These are phyloP conservation scores for Glycyrrhiza uralensis DNA, from an alignment of 306 rosid species.

Conservation along the genomic window DNA sequence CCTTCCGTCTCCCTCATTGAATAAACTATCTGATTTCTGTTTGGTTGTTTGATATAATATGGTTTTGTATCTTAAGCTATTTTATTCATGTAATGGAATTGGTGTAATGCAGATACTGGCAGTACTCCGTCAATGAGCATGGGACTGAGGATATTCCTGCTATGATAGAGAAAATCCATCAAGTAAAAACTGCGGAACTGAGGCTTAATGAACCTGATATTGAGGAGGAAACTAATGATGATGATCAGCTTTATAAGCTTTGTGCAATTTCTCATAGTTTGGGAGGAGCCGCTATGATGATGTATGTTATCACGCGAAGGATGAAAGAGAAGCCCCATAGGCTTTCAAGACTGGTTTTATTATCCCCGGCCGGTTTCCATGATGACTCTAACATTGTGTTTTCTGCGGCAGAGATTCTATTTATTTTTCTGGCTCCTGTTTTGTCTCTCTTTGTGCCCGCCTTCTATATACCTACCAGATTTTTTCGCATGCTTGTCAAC, in stretches of 20 bases:
- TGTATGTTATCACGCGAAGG: slow-evolving; percentile 63
- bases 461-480: slow-evolving; percentile 85
- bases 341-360: slow-evolving; percentile 72
- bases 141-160: slow-evolving; percentile 94
- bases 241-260: slow-evolving; percentile 74
- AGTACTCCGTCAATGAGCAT: slow-evolving; percentile 86
- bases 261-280: slow-evolving; percentile 83
- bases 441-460: slow-evolving; percentile 67
- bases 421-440: slow-evolving; percentile 60
- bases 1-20: not conserved
- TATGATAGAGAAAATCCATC: slow-evolving; percentile 77
- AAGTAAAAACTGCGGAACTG: slow-evolving; percentile 74
- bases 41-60: not conserved
- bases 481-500: slow-evolving; percentile 88
- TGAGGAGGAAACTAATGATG: slow-evolving; percentile 54
- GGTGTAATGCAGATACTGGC: slow-evolving; percentile 73
- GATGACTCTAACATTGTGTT: slow-evolving; percentile 66
- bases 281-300: slow-evolving; percentile 85
- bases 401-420: slow-evolving; percentile 44
- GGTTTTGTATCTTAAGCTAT: not conserved
- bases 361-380: slow-evolving; percentile 96
- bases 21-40: not conserved
- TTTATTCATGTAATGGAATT: slow-evolving; percentile 6
- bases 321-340: slow-evolving; percentile 77
- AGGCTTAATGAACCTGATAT: slow-evolving; percentile 60